Evolutionary conservation across 2,329 filamentous ascomycete species (phyloP).

Genomic region (Colletotrichum sp.): DNA sequence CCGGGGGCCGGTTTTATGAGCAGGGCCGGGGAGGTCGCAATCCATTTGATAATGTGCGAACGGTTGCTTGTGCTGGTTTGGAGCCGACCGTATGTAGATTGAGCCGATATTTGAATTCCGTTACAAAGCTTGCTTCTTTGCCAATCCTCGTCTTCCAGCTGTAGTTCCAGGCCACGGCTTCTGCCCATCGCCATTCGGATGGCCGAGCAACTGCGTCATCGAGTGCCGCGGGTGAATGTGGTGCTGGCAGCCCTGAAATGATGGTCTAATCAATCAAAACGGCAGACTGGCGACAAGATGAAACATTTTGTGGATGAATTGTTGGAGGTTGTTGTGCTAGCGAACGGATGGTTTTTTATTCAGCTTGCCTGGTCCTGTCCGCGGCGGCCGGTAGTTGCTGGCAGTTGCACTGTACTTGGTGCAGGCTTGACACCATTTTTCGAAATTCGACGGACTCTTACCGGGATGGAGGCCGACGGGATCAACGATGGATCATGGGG

Average conservation of each 20-base stretch:
- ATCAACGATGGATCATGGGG: neutral
- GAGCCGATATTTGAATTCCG: neutral
- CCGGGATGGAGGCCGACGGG: neutral
- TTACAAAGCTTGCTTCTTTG: conserved; percentile 3
- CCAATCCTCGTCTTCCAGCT: neutral
- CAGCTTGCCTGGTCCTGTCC: neutral
- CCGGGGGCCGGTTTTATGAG: neutral
- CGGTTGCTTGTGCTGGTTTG: neutral
- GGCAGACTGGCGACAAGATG: neutral
- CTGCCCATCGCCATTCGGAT: conserved; percentile 7
- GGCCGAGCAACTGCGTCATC: conserved; percentile 13
- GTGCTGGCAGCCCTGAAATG: neutral
- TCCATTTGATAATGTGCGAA: neutral
- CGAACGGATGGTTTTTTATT: neutral
- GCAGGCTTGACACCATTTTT: neutral
- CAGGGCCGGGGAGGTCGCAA: neutral
- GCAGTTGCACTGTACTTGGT: conserved; percentile 4
- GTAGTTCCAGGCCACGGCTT: neutral
- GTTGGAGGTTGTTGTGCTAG: neutral
- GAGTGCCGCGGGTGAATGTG: neutral
- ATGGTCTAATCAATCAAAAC: neutral
- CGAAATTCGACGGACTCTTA: neutral
- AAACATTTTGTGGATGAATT: conserved; percentile 18
- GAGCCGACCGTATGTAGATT: neutral
- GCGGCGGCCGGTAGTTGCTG: neutral